Conservation (phyloP, 305 asterid species). For the Lippia alba region DNA sequence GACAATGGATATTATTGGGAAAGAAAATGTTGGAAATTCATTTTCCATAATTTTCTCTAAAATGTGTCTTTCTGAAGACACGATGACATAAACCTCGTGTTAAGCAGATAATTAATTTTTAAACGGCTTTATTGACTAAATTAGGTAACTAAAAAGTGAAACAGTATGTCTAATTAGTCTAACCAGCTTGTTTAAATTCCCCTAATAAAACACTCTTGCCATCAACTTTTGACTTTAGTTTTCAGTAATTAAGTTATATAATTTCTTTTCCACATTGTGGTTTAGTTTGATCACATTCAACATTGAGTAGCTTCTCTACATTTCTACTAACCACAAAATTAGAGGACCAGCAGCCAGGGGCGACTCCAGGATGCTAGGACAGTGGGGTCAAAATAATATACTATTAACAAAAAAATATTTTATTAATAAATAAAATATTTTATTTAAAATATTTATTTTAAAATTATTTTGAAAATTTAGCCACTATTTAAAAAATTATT, state of each 20-base stretch:
- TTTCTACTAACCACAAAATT: too few relatives aligned
- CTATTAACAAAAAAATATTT: too few relatives aligned
- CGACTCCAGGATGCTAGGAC: too few relatives aligned
- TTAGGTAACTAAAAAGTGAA: neutral
- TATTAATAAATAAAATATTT: too few relatives aligned
- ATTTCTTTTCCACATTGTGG: neutral
- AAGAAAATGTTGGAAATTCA: conserved; percentile 9
- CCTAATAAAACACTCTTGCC: conserved; percentile 30
- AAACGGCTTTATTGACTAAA: neutral
- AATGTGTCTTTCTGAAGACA: conserved; percentile 23
- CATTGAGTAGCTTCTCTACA: neutral
- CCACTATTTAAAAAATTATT: too few relatives aligned
- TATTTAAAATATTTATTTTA: too few relatives aligned
- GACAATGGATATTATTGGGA: conserved; percentile 19
- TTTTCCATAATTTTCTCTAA: conserved; percentile 2
- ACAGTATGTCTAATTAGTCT: neutral
- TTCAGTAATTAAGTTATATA: neutral
- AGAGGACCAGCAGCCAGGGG: too few relatives aligned
- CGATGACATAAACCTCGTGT: too few relatives aligned
- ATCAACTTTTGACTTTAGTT: conserved; percentile 31
- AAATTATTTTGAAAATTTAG: too few relatives aligned
- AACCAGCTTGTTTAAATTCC: conserved; percentile 2
- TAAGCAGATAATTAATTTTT: neutral
- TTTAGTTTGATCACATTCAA: neutral
- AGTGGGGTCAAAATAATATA: too few relatives aligned